phyloP scores from a whole-genome alignment of 1,284 basidiomycete genomes.

The Cystobasidiaceae sp. region DNA sequence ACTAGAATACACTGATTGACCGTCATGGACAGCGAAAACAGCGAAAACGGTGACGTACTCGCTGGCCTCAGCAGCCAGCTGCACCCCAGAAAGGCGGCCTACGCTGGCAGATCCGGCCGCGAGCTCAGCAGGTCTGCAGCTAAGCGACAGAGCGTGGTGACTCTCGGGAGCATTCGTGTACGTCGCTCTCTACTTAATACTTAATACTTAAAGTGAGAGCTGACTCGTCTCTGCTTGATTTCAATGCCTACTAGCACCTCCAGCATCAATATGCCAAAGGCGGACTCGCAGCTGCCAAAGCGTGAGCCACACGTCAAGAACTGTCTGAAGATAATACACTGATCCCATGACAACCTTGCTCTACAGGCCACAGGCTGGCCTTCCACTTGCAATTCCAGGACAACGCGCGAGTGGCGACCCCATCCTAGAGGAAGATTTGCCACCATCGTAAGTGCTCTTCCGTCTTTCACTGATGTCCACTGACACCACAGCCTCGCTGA shows the following conservation, averaged over 20 bases:
- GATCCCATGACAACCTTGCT: constrained; percentile 12
- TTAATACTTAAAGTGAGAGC: no score
- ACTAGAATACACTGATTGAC: no score
- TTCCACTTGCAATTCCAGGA: constrained; percentile 14
- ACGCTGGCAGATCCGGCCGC: constrained; percentile 3
- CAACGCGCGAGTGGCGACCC: background rate
- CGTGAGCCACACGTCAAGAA: no score
- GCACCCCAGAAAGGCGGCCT: background rate
- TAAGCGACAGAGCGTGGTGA: constrained; percentile 78
- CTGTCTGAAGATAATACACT: no score
- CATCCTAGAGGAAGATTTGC: constrained; percentile 47
- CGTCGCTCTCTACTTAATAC: no score
- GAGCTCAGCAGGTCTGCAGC: constrained; percentile 52
- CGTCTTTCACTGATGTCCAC: no score
- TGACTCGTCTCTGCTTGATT: no score
- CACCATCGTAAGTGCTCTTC: constrained; percentile 9
- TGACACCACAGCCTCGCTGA: no score
- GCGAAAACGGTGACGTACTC: background rate
- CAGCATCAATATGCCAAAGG: constrained; percentile 76
- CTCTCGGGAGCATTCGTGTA: constrained; percentile 77
- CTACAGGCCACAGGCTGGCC: constrained; percentile 27
- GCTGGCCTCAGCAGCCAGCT: background rate
- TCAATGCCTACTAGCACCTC: constrained; percentile 72
- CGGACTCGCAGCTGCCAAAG: constrained; percentile 63
- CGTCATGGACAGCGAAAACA: background rate